A percentile compares a stretch with the other conserved stretches of the same genome.
Conservation (phyloP, 192 early-diverging fungal genomes). For the Coemansia erecta region DNA sequence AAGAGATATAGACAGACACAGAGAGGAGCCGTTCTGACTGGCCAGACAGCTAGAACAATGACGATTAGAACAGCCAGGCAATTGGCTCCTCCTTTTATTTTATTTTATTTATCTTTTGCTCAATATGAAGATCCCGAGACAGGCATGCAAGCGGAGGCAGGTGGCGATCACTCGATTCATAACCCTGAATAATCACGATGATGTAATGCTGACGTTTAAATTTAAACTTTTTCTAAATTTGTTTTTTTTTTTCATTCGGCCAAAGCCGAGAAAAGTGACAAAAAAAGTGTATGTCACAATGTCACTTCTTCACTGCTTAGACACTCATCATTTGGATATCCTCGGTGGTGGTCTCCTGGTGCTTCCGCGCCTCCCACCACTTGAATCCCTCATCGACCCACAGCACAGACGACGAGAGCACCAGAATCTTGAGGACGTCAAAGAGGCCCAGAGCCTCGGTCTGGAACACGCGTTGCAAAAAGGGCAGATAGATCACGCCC, state of each 20-base stretch:
- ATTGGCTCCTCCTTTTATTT: too few species aligned
- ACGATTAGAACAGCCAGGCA: too few species aligned
- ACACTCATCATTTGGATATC: constrained; percentile 49
- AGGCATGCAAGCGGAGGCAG: too few species aligned
- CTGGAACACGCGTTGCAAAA: constrained; percentile 91
- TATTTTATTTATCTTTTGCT: too few species aligned
- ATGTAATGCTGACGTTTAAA: not conserved
- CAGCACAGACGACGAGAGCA: constrained; percentile 74
- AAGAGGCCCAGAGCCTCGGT: constrained; percentile 77
- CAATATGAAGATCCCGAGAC: too few species aligned
- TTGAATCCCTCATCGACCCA: constrained; percentile 87
- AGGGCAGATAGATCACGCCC: constrained; percentile 83
- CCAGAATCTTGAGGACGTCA: constrained; percentile 69
- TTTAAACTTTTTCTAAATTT: too few species aligned
- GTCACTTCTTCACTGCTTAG: constrained; percentile 1
- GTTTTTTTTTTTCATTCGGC: too few species aligned
- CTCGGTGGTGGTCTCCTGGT: constrained; percentile 28
- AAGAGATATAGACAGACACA: too few species aligned
- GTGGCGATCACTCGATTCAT: not conserved
- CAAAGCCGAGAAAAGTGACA: not conserved
- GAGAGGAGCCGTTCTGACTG: too few species aligned
- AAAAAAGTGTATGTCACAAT: too few species aligned
- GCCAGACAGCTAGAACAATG: too few species aligned
- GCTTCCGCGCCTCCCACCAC: constrained; percentile 50
- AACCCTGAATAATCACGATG: not conserved